Evolutionary conservation across 331 rosid species (phyloP).

Genomic region (Cydonia oblonga): DNA sequence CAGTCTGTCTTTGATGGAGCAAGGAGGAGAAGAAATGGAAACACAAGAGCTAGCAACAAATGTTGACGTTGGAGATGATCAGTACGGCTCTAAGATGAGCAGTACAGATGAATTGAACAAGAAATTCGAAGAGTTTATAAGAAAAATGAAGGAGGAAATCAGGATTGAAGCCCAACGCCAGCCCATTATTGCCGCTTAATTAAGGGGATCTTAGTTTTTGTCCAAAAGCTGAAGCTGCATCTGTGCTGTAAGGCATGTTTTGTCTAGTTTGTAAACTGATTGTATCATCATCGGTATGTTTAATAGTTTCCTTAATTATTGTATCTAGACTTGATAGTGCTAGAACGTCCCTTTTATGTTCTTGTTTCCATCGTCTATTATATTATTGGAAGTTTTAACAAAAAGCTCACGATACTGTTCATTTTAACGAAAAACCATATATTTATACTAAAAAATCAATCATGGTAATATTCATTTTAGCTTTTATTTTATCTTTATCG

Average conservation of each 20-base stretch:
- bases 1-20: neutral
- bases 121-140: slow-evolving; percentile 70
- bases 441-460: no score
- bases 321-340: neutral
- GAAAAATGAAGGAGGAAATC: slow-evolving; percentile 64
- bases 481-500: no score
- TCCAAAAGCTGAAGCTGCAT: neutral
- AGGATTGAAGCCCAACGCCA: slow-evolving; percentile 55
- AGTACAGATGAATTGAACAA: slow-evolving; percentile 69
- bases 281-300: neutral
- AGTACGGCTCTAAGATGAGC: slow-evolving; percentile 24
- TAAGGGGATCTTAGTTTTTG: neutral
- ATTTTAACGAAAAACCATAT: no score
- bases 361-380: neutral
- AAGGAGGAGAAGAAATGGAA: slow-evolving; percentile 15
- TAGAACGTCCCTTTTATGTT: neutral
- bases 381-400: no score
- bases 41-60: neutral
- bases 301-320: neutral
- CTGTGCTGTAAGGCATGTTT: neutral
- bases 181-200: slow-evolving; percentile 36
- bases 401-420: no score
- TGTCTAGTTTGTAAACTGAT: neutral
- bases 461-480: no score
- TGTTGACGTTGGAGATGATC: slow-evolving; percentile 24